Evolutionary conservation across 2,329 filamentous ascomycete species (phyloP).

Genomic region (Fonsecaea erecta): DNA sequence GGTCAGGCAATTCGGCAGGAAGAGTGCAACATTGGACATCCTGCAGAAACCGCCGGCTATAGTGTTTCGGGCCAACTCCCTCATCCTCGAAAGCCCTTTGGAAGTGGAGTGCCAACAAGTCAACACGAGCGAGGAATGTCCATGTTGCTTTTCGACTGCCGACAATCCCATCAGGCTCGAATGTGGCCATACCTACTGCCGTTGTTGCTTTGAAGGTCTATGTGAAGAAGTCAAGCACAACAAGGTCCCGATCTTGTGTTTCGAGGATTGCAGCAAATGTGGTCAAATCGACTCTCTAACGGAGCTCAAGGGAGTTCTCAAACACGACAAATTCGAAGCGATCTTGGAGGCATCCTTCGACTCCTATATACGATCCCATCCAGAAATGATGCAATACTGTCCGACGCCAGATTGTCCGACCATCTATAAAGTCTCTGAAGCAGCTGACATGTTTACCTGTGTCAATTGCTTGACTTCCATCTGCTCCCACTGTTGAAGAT

Average conservation of each 20-base stretch:
- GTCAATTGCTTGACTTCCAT: slow-evolving; percentile 18
- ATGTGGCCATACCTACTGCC: slow-evolving; percentile 24
- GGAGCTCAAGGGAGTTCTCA: slow-evolving; percentile 2
- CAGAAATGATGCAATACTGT: slow-evolving; percentile 17
- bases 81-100: not conserved
- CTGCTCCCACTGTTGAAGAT: slow-evolving; percentile 17
- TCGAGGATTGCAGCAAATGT: slow-evolving; percentile 10
- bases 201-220: slow-evolving; percentile 19
- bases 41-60: not conserved
- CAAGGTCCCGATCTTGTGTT: slow-evolving; percentile 11
- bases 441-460: slow-evolving; percentile 10
- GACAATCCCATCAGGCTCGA: slow-evolving; percentile 11
- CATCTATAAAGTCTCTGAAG: slow-evolving; percentile 13
- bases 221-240: not conserved
- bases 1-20: slow-evolving; percentile 12
- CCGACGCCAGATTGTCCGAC: slow-evolving; percentile 24
- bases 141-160: slow-evolving; percentile 9
- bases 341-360: slow-evolving; percentile 15
- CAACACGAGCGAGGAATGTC: slow-evolving; percentile 8
- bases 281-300: slow-evolving; percentile 9
- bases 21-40: slow-evolving; percentile 7
- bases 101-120: not conserved
- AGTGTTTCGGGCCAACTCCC: not conserved
- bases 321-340: slow-evolving; percentile 9
- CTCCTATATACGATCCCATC: slow-evolving; percentile 11